Base-by-base conservation (phyloP, 1,139 yeast species). In the Suhomyces atakaporum region DNA sequence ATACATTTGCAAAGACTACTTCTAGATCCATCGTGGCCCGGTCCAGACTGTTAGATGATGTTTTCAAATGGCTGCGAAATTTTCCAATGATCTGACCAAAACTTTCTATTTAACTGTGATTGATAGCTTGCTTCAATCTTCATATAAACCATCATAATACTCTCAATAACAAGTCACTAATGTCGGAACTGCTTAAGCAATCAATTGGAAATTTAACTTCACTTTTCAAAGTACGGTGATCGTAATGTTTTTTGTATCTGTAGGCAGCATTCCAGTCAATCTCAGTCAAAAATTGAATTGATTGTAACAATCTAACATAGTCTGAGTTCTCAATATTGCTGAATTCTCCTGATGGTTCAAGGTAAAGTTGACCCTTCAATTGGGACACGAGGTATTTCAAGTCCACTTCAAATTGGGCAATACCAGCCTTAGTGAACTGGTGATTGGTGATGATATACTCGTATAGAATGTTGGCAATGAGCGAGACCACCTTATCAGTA, bases 381-480 rank as follows among this genome's bases (percentile, higher is more conserved):
- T 61, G 46, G 2, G 57, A 51, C 46, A 71, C 66, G n/a, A 84
- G 43, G 25, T 69, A 68, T 1, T 60, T 55, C 25, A 82, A 63
- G 54, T 87, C 95, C 4, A 56, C 46, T 5, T 62, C 53, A 15
- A 88, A 63, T 51, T 84, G 90, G 6, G 50, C 47, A 1, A 80
- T 73, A 0, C 95, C 95, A 1, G 45, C 33, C 10, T 50, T 45
- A 29, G 73, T 74, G 58, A 88, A 88, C 44, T 69, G 74, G 53
- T 84, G 84, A 34, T 81, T 75, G 43, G 82, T 79, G 31, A 84
- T 65, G 32, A 84, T 70, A 38, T 77, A 76, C 45, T 80, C 84
- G 50, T 72, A 66, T 43, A 81, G 58, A 30, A 78, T 69, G 19
- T 61, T 60, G 7, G 81, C 73, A 16, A 84, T 50, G 2, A 70